Evolutionary conservation across 1,284 basidiomycete genomes (phyloP), one percentile per base, ranked within the genome.

Genomic region (Ustilago crameri): DNA sequence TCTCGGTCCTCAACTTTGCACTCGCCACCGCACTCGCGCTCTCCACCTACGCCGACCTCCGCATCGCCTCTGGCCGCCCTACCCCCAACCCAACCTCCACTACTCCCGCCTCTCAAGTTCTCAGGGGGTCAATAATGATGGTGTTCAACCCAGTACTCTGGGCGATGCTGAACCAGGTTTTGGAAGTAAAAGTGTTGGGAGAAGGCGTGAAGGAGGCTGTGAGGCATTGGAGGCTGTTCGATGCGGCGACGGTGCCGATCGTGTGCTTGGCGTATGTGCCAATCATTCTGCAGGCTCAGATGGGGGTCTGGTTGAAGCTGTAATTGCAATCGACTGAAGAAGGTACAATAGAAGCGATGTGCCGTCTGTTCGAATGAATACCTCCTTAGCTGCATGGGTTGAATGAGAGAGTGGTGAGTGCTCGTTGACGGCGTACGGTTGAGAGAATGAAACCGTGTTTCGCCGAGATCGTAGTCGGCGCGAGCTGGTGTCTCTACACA

Each of bases 1-100:
- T 79, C 20, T 75, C 72, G 44, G 60, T 78, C 15, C 61, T 77
- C 42, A 82, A 82, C 43, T 76, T 78, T 30, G 56, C 70, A 9
- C 64, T 76, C 20, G 80, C 80, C 5, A 64, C 74, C 2, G 15
- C 48, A 8, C 57, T 70, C 12, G 61, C 49, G 1, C 45, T 70
- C 12, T 35, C 56, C 14, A 34, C 52, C 17, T 70, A 52, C 18
- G 24, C 48, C 18, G 46, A 56, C 2, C 50, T 70, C 4, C 37
- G 51, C 10, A 42, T 64, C 17, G 56, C 56, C 5, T 55, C 51
- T 3, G 38, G 41, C 14, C 45, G 27, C n/a, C 46, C 47, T 0
- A 22, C 26, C 10, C n/a, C 41, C 15, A 27, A 32, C 5, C 5
- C 17, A 10, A 14, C 27, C n/a, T 10, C 4, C 5, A 30, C 30